These are phyloP conservation scores for Scenedesmus sp. DNA, from an alignment of 163 green algal genomes.

Conservation along the genomic window DNA sequence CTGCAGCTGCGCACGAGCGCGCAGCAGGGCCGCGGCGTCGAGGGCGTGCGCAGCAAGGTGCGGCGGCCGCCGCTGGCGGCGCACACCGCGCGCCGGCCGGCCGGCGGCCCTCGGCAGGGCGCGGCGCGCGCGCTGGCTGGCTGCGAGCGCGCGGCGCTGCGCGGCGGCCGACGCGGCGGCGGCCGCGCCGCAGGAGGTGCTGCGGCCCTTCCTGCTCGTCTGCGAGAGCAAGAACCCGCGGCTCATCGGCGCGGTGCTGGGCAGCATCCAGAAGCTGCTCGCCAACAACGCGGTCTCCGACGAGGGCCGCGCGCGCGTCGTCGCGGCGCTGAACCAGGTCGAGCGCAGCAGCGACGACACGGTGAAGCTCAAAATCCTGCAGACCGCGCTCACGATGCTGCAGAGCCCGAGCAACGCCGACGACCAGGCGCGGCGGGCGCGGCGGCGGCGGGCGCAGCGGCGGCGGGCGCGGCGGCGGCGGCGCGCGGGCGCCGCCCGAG, in stretches of 20 bases:
- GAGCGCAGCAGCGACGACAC: slow-evolving; percentile 75
- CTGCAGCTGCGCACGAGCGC: slow-evolving; percentile 60
- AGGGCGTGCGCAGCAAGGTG: slow-evolving; percentile 54
- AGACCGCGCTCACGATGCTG: slow-evolving; percentile 84
- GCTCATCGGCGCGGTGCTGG: slow-evolving; percentile 70
- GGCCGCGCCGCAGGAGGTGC: slow-evolving; percentile 66
- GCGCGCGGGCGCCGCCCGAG: no score
- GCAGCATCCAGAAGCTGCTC: slow-evolving; percentile 80
- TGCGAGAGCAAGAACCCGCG: slow-evolving; percentile 77
- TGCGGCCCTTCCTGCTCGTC: slow-evolving; percentile 80
- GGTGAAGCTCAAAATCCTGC: slow-evolving; percentile 87
- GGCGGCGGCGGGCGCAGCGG: no score
- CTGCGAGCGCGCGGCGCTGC: no score
- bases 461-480: no score
- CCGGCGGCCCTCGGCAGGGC: neutral
- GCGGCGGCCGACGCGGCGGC: neutral
- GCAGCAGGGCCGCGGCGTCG: slow-evolving; percentile 42
- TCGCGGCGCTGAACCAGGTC: slow-evolving; percentile 70
- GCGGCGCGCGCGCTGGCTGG: no score
- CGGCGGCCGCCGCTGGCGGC: neutral
- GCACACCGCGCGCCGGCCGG: no score
- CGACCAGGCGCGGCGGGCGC: slow-evolving; percentile 16
- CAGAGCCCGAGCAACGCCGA: slow-evolving; percentile 58
- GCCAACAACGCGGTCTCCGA: slow-evolving; percentile 69
- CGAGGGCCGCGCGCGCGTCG: slow-evolving; percentile 57